Percentiles rank a stretch among this genome's conserved stretches.
Evolutionary conservation across 2,329 filamentous ascomycete species (phyloP).

Genomic region (Botrytis tulipae): DNA sequence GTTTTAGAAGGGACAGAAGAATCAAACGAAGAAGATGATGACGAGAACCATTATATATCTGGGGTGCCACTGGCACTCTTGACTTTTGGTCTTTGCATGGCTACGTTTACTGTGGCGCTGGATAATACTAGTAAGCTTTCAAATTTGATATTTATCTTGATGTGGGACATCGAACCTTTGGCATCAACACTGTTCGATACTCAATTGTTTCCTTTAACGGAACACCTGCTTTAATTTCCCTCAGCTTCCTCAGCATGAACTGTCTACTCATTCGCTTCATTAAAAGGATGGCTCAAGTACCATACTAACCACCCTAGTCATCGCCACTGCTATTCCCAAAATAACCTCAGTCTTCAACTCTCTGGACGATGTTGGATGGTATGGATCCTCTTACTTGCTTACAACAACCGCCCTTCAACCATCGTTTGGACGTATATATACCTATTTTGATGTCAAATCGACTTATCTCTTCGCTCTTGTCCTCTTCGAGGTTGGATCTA

Average conservation of each 20-base stretch:
- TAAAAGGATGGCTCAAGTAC: background rate
- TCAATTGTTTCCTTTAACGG: background rate
- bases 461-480: conserved; percentile 37
- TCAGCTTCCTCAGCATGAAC: no score
- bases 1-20: conserved; percentile 12
- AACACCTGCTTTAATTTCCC: background rate
- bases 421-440: conserved; percentile 40
- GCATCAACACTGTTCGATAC: background rate
- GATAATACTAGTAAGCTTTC: conserved; percentile 39
- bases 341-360: conserved; percentile 44
- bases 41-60: conserved; percentile 32
- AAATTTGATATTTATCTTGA: conserved; percentile 24
- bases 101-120: conserved; percentile 36
- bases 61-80: conserved; percentile 41
- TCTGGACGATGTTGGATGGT: conserved; percentile 43
- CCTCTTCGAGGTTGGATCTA: conserved; percentile 41
- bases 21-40: conserved; percentile 25
- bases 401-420: conserved; percentile 41
- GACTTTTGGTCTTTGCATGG: conserved; percentile 47
- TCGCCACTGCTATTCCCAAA: conserved; percentile 44
- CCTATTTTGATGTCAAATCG: conserved; percentile 40
- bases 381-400: conserved; percentile 42
- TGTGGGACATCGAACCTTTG: background rate
- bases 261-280: background rate
- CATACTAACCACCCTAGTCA: conserved; percentile 15